Percentiles rank a stretch among this genome's conserved stretches.
These are phyloP conservation scores for Penicillium polonicum DNA, from an alignment of 2,329 filamentous ascomycete genomes.

Conservation along the genomic window DNA sequence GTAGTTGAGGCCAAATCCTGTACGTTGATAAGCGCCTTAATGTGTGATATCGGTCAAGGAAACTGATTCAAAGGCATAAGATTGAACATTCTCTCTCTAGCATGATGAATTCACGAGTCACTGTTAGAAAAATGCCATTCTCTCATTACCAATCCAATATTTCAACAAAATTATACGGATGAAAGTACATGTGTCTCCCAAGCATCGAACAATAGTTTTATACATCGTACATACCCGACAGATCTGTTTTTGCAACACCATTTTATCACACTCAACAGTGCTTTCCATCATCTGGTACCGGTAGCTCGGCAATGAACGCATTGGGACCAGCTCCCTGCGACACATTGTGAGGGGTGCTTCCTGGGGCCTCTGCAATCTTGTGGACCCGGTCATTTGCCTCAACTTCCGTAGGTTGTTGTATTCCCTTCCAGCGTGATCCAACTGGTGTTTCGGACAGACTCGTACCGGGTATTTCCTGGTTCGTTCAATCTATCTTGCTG, in stretches of 20 bases:
- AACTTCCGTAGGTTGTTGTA: too few relatives aligned
- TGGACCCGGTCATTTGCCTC: too few relatives aligned
- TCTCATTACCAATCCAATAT: not conserved
- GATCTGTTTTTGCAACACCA: not conserved
- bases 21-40: too few relatives aligned
- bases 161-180: not conserved
- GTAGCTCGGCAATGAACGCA: not conserved
- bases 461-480: too few relatives aligned
- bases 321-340: not conserved
- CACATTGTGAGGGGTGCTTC: too few relatives aligned
- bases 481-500: too few relatives aligned
- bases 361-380: too few relatives aligned
- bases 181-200: not conserved
- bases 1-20: not conserved
- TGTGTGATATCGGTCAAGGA: not conserved
- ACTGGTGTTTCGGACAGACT: too few relatives aligned
- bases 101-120: not conserved
- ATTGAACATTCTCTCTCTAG: not conserved
- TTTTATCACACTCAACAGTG: too few relatives aligned
- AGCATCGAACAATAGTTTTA: not conserved
- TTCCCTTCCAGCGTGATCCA: too few relatives aligned
- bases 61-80: not conserved
- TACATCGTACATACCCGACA: not conserved
- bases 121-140: not conserved
- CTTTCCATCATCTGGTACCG: not conserved